phyloP scores from a whole-genome alignment of 2,329 filamentous ascomycete species.

The Cylindrodendrum hubeiense region DNA sequence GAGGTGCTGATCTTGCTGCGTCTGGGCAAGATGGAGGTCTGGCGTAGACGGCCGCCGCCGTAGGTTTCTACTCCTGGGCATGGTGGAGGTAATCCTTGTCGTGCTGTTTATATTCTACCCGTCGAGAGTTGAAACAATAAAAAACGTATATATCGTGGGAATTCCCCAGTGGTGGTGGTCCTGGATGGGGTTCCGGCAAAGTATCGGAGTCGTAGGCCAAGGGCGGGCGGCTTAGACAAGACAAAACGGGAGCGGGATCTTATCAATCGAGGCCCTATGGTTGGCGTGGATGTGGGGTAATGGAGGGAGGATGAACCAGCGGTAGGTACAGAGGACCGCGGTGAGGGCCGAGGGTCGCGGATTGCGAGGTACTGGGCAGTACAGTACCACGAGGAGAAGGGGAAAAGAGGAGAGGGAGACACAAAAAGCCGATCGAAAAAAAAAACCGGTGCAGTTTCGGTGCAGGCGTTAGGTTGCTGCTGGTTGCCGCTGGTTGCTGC shows the following conservation, averaged over 20 bases:
- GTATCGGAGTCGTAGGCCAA: constrained; percentile 3
- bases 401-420: constrained; percentile 32
- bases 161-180: background rate
- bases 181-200: constrained; percentile 11
- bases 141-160: constrained; percentile 45
- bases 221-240: constrained; percentile 20
- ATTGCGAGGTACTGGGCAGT: constrained; percentile 24
- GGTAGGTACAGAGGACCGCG: constrained; percentile 16
- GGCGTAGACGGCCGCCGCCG: constrained; percentile 57
- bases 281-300: constrained; percentile 46
- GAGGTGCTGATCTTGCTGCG: constrained; percentile 44
- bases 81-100: constrained; percentile 28
- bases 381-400: constrained; percentile 30
- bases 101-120: constrained; percentile 15
- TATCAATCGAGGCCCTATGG: constrained; percentile 44
- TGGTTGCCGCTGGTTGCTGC: constrained; percentile 41
- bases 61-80: constrained; percentile 49
- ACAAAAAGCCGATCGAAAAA: constrained; percentile 40
- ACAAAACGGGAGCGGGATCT: constrained; percentile 35
- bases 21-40: constrained; percentile 52
- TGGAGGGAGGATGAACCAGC: constrained; percentile 31
- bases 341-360: background rate
- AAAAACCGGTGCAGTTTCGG: constrained; percentile 26
- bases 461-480: constrained; percentile 36
- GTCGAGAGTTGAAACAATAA: constrained; percentile 17